Percentiles rank a stretch among this genome's conserved stretches.
Conservation (phyloP, 139 green algal genomes). For the Axilococcus clingmanii region DNA sequence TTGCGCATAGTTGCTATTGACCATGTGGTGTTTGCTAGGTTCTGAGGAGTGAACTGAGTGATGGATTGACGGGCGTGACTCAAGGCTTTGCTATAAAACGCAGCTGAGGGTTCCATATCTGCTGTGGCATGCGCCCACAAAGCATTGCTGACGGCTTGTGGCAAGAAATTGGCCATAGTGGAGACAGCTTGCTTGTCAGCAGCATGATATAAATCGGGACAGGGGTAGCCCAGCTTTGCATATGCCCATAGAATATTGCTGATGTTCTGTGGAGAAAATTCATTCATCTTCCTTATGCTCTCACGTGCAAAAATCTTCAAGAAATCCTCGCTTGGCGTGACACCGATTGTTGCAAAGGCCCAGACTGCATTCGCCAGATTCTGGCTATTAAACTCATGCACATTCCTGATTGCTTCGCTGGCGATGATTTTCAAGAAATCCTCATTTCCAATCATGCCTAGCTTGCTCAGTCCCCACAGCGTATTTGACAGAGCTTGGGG, state of each 20-base stretch:
- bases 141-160: conserved; percentile 37
- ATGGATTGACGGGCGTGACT: conserved; percentile 4
- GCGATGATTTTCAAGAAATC: conserved; percentile 31
- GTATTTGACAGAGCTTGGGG: conserved; percentile 50
- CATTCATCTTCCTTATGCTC: conserved; percentile 12
- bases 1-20: conserved; percentile 30
- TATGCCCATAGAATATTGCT: conserved; percentile 31
- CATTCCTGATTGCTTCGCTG: conserved; percentile 1
- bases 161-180: conserved; percentile 22
- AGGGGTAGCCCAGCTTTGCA: conserved; percentile 25
- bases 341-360: conserved; percentile 21
- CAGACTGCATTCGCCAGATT: conserved; percentile 46
- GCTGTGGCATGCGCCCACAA: conserved; percentile 30
- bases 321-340: conserved; percentile 8
- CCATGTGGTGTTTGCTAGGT: conserved; percentile 39
- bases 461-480: conserved; percentile 44
- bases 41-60: conserved; percentile 29
- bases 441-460: conserved; percentile 22
- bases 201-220: conserved; percentile 4
- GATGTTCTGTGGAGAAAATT: conserved; percentile 27
- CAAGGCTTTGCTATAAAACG: conserved; percentile 12
- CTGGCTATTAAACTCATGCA: conserved; percentile 44
- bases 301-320: conserved; percentile 29
- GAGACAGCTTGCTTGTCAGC: conserved; percentile 5
- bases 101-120: conserved; percentile 1